Evolutionary conservation across 257 asterid species (phyloP), one percentile per base, ranked within the genome.

Genomic region (Gentiana dahurica): DNA sequence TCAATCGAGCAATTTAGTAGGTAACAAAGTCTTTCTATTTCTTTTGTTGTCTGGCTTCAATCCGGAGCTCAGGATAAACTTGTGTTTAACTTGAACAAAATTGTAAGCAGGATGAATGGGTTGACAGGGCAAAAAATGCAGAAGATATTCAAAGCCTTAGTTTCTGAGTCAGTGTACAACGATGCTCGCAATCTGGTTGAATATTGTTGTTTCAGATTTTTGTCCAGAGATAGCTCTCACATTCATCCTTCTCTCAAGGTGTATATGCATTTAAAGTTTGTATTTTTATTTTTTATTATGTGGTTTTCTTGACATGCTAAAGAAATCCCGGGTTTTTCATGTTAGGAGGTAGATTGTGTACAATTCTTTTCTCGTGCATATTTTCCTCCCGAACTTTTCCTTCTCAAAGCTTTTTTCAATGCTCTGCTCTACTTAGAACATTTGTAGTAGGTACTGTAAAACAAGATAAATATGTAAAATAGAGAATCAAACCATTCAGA

Each of bases 1-100:
- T 92, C 97, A 66, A 77, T 92, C 34, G 99, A 92, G 83, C 97
- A 88, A 75, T 92, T 92, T 73, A 81, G 97, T 93, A 75, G 95
- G 99, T 92, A 83, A 24, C 43, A 13, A 12, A 49, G 11, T 50
- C 38, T 50, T 35, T 41, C 9, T 41, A 41, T 41, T 3, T 5
- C 46, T 41, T 41, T 10, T 41, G 46, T 41, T 41, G 46, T 41
- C 10, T 5, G 46, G 6, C 8, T 5, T 41, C 46, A 41, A 41
- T 41, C 9, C 9, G 46, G 6, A 5, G 46, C 9, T 41, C 9
- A 41, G 24, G 24, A 41, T 41, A 7, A 41, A 7, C 9, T 41
- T 5, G 46, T 5, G 46, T 24, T 24, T 24, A 3, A 5, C 2
- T 41, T 41, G 46, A 10, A 3, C 9, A 41, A 41, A 41, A 7